Evolutionary conservation across 2,329 filamentous ascomycete genomes (phyloP).

Genomic region (Trichoderma sp.): DNA sequence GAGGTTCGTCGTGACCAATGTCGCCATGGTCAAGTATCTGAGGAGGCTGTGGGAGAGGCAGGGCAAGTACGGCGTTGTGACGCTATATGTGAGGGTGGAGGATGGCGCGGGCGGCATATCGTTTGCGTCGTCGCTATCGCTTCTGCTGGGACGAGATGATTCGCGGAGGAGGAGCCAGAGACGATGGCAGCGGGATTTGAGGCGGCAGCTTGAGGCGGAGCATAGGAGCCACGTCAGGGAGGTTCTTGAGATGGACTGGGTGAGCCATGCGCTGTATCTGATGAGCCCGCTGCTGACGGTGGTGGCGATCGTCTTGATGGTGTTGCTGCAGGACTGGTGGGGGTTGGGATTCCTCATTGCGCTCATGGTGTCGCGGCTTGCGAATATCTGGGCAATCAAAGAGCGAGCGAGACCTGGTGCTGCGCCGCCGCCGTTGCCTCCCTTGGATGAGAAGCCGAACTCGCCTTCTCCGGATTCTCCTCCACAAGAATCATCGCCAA

Average conservation of each 20-base stretch:
- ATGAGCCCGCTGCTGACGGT: slow-evolving; percentile 46
- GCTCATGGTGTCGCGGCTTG: slow-evolving; percentile 51
- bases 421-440: neutral
- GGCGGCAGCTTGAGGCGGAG: slow-evolving; percentile 16
- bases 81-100: slow-evolving; percentile 29
- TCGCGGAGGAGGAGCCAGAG: neutral
- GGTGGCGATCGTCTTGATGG: slow-evolving; percentile 41
- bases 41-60: slow-evolving; percentile 29
- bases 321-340: slow-evolving; percentile 51
- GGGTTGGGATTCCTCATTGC: slow-evolving; percentile 45
- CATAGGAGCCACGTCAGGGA: neutral
- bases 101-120: slow-evolving; percentile 18
- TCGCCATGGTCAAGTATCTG: slow-evolving; percentile 50
- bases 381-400: slow-evolving; percentile 57
- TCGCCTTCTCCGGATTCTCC: neutral
- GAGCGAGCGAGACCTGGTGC: slow-evolving; percentile 36
- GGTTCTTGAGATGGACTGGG: slow-evolving; percentile 39
- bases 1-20: slow-evolving; percentile 43
- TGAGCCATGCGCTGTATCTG: slow-evolving; percentile 49
- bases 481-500: neutral
- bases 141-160: neutral
- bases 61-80: slow-evolving; percentile 25
- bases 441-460: neutral
- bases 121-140: slow-evolving; percentile 1
- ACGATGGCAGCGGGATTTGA: neutral